phyloP scores from a whole-genome alignment of 2,329 filamentous ascomycete species.

The Zymoseptoria passerinii region DNA sequence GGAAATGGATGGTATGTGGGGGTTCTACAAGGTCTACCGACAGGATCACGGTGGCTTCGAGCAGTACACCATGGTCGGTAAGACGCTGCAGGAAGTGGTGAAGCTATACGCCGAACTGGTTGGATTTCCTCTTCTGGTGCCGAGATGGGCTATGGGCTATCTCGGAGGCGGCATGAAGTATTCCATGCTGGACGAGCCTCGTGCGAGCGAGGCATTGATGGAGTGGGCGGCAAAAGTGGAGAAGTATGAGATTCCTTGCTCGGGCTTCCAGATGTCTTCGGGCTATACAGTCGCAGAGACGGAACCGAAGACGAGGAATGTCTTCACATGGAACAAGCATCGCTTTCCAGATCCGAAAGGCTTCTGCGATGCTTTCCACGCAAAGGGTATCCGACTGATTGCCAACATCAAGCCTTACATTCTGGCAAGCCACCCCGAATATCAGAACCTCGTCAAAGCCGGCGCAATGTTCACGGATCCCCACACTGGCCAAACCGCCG shows the following conservation, averaged over 20 bases:
- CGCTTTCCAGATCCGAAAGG: slow-evolving; percentile 60
- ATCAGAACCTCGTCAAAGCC: slow-evolving; percentile 49
- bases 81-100: slow-evolving; percentile 58
- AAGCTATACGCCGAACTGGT: slow-evolving; percentile 58
- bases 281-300: slow-evolving; percentile 62
- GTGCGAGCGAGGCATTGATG: slow-evolving; percentile 49
- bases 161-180: slow-evolving; percentile 60
- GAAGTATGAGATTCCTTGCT: slow-evolving; percentile 60
- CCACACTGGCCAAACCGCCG: slow-evolving; percentile 39
- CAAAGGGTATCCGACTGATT: slow-evolving; percentile 57
- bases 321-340: slow-evolving; percentile 63
- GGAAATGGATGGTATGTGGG: slow-evolving; percentile 70
- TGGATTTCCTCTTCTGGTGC: slow-evolving; percentile 59
- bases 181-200: slow-evolving; percentile 49
- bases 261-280: slow-evolving; percentile 63
- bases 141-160: slow-evolving; percentile 66
- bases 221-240: slow-evolving; percentile 54
- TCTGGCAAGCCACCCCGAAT: slow-evolving; percentile 58
- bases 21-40: slow-evolving; percentile 64
- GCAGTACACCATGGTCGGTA: slow-evolving; percentile 60
- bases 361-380: slow-evolving; percentile 55
- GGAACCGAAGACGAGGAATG: slow-evolving; percentile 61
- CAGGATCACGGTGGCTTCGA: slow-evolving; percentile 66
- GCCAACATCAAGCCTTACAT: slow-evolving; percentile 69
- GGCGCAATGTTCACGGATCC: slow-evolving; percentile 58